A percentile compares a stretch with the other conserved stretches of the same genome.
Conservation (phyloP, 352 stramenopile species). For the Elongisporangium senticosum region DNA sequence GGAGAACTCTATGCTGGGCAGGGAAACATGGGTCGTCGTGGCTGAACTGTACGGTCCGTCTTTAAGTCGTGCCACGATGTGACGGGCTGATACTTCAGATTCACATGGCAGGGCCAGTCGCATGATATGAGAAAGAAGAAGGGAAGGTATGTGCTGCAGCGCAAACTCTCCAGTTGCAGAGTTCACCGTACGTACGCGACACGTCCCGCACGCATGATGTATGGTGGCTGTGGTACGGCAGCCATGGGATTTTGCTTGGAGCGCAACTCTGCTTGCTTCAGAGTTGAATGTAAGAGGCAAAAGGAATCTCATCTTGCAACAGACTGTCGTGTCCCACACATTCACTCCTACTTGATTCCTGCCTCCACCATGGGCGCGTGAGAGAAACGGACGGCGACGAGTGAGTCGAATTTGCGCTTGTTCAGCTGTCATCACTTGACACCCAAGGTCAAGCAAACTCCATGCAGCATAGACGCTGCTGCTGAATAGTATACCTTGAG, state of each 20-base stretch:
- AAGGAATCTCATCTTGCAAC: neutral
- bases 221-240: neutral
- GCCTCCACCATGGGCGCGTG: neutral
- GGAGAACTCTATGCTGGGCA: neutral
- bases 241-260: neutral
- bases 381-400: neutral
- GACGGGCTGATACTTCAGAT: neutral
- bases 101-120: neutral
- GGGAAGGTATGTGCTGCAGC: neutral
- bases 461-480: neutral
- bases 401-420: neutral
- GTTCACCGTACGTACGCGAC: neutral
- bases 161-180: neutral
- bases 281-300: neutral
- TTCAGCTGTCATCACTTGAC: neutral
- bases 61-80: neutral
- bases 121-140: neutral
- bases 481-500: neutral
- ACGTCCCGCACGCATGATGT: neutral
- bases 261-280: neutral
- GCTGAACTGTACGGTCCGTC: neutral
- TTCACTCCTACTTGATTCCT: neutral
- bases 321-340: neutral
- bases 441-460: neutral
- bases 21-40: neutral